Evolutionary conservation across 1,284 basidiomycete species (phyloP), one percentile per base, ranked within the genome.

Genomic region (Mrakiaceae sp.): DNA sequence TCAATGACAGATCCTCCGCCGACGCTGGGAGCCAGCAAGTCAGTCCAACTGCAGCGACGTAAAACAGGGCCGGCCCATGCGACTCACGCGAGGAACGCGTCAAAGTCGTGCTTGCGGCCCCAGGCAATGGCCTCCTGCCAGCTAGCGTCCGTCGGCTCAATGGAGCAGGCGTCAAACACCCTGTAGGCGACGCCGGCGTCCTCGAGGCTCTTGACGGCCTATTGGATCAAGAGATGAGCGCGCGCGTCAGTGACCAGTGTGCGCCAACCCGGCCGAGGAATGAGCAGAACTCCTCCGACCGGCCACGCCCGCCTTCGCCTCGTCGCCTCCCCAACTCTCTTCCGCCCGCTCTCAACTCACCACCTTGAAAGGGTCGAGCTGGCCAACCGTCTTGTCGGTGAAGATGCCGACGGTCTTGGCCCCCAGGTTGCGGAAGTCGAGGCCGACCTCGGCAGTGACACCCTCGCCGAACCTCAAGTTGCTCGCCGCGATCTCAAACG

Each of bases 1-100:
- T 97, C 95, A 74, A 98, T 98, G 44, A 94, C 90, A 69, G 88
- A 92, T 68, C 94, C 94, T 53, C 94, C 94, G 69, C 94, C 93
- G 42, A 97, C 90, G 58, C 87, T 90, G 68, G n/a, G 49, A 27
- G 10, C 49, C n/a, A 67, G 54, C 54, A 58, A 44, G 12, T 3
- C 10, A 7, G n/a, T 56, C 50, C n/a, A 52, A 14, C 59, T 48
- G 58, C 57, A 66, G 60, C 14, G 43, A 27, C 12, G 42, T 51
- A 60, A 48, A 58, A 54, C 58, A 48, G 60, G 67, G 43, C 48
- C 61, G 55, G 64, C 46, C 16, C 47, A 42, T 47, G 64, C 50
- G n/a, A 79, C 84, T 68, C 72, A 89, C 87, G 93, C 93, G 50
- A 96, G 80, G 80, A 94, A 96, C 74, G 97, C 94, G 70, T 87